These are phyloP conservation scores for Porcisia deanei DNA, from an alignment of 208 protist species.

Conservation along the genomic window DNA sequence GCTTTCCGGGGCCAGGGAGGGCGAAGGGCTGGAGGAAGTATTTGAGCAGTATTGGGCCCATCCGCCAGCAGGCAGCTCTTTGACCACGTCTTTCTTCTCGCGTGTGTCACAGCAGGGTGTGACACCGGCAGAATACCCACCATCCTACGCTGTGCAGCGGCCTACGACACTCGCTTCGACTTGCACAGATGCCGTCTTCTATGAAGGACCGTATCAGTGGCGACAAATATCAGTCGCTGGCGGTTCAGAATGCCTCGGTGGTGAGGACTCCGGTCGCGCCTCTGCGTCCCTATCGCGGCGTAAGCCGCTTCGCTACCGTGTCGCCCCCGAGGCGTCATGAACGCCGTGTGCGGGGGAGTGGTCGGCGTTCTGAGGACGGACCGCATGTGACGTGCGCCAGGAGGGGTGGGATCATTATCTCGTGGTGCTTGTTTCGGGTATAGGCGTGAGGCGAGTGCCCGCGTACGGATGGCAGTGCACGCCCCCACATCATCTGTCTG, in stretches of 20 bases:
- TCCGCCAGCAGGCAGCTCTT: constrained; percentile 18
- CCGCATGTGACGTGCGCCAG: background rate
- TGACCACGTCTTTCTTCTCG: constrained; percentile 33
- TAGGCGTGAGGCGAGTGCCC: background rate
- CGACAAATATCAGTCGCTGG: background rate
- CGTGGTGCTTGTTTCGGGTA: too few species aligned
- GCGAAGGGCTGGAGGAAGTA: constrained; percentile 13
- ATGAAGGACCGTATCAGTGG: background rate
- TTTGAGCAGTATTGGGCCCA: constrained; percentile 29
- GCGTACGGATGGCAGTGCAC: background rate
- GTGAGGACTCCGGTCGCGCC: background rate
- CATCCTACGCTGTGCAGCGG: constrained; percentile 13
- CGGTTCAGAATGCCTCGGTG: background rate
- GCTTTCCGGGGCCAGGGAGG: background rate
- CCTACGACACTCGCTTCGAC: background rate
- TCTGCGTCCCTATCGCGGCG: constrained; percentile 14
- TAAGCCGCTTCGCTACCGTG: constrained; percentile 25
- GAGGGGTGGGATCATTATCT: background rate
- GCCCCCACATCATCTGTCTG: background rate
- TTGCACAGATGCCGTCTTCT: background rate
- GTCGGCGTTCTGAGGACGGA: background rate
- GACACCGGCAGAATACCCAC: constrained; percentile 25
- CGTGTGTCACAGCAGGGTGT: constrained; percentile 26
- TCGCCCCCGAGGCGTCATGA: background rate
- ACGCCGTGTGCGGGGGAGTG: background rate